phyloP scores from a whole-genome alignment of 257 asterid species.

The Petrea volubilis region DNA sequence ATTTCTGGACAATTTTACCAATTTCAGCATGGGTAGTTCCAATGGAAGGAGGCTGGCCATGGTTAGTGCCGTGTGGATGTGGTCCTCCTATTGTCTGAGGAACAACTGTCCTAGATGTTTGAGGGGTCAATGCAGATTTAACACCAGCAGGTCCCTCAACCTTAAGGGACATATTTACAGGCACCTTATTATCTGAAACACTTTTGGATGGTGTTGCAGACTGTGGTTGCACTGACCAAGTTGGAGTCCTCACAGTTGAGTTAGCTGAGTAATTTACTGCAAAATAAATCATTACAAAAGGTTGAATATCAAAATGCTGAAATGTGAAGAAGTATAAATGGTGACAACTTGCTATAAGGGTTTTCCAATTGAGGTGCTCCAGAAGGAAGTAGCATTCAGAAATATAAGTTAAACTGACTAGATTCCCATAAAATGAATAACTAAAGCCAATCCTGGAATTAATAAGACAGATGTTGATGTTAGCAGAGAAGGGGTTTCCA shows the following conservation, averaged over 20 bases:
- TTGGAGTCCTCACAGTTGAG: conserved; percentile 55
- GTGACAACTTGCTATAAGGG: conserved; percentile 2
- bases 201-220: conserved; percentile 48
- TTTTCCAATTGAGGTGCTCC: neutral
- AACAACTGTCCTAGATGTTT: conserved; percentile 46
- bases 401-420: neutral
- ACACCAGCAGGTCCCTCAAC: conserved; percentile 61
- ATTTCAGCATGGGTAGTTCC: conserved; percentile 75
- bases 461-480: neutral
- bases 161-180: conserved; percentile 47
- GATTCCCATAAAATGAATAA: conserved; percentile 1
- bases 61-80: conserved; percentile 47
- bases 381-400: neutral
- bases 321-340: conserved; percentile 21
- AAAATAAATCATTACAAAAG: conserved; percentile 20
- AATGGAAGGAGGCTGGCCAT: conserved; percentile 43
- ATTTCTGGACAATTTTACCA: conserved; percentile 73
- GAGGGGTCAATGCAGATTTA: conserved; percentile 50
- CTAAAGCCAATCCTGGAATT: neutral
- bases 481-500: neutral
- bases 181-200: conserved; percentile 54
- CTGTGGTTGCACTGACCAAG: conserved; percentile 77
- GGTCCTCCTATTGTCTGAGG: conserved; percentile 58
- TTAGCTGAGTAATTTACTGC: conserved; percentile 61
- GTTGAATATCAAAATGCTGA: no score